Evolutionary conservation across 495 filamentous ascomycete genomes (phyloP).

Genomic region (Penicillium subrubescens): DNA sequence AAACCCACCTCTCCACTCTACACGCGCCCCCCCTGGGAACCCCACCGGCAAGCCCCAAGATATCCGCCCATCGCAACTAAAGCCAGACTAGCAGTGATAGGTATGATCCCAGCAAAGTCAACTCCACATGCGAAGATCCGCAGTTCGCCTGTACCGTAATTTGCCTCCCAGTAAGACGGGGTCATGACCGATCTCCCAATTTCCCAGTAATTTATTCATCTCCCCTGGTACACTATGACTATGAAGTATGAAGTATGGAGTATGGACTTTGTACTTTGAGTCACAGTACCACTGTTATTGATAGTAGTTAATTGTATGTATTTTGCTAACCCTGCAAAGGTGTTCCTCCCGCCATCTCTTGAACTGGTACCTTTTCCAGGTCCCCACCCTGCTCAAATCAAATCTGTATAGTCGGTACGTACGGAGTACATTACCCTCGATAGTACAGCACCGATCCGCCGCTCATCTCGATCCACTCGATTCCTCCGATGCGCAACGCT

Average conservation of each 20-base stretch:
- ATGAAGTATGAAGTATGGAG: background rate
- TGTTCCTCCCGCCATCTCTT: background rate
- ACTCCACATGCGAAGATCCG: slow-evolving; percentile 46
- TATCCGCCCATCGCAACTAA: slow-evolving; percentile 31
- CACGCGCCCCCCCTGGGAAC: background rate
- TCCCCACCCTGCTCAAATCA: background rate
- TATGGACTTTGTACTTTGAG: background rate
- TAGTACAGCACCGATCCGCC: slow-evolving; percentile 32
- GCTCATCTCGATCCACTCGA: slow-evolving; percentile 35
- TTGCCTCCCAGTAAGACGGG: slow-evolving; percentile 32
- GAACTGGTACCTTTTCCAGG: background rate
- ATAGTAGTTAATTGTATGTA: too few relatives aligned
- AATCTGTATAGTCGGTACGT: background rate
- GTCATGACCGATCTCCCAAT: slow-evolving; percentile 29
- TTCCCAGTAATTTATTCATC: slow-evolving; percentile 33
- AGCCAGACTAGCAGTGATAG: slow-evolving; percentile 23
- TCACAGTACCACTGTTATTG: background rate
- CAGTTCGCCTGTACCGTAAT: slow-evolving; percentile 46
- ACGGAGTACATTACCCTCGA: background rate
- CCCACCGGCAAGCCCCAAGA: slow-evolving; percentile 13
- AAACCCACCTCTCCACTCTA: slow-evolving; percentile 2
- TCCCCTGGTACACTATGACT: background rate
- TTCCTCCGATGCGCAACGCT: slow-evolving; percentile 25
- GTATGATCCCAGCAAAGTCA: slow-evolving; percentile 34
- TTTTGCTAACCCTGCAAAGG: too few relatives aligned